A percentile compares a stretch with the other conserved stretches of the same genome.
Conservation (phyloP, 2,329 filamentous ascomycete species). For the Aspergillus transmontanensis region DNA sequence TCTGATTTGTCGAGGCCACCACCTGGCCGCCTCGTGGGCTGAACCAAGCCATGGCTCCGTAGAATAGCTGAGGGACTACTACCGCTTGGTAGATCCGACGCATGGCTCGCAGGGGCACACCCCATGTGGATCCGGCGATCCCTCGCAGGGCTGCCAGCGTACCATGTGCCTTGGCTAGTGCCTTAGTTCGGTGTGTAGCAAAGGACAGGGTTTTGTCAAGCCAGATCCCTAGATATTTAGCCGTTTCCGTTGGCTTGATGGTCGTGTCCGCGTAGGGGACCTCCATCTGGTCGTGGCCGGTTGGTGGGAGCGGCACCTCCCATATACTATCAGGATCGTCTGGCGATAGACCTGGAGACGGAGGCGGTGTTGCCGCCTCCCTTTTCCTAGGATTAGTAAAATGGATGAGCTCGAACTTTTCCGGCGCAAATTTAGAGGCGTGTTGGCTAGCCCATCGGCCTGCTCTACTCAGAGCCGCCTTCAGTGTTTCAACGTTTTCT, state of each 20-base stretch:
- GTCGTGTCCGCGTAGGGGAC: no score
- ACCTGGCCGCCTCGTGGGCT: no score
- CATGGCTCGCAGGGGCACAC: constrained; percentile 7
- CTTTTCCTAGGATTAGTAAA: constrained; percentile 1
- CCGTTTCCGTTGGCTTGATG: fast-evolving
- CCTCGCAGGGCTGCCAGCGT: no score
- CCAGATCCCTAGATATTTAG: no score
- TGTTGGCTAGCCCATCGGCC: not conserved
- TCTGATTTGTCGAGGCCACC: no score
- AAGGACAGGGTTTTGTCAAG: fast-evolving
- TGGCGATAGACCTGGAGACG: fast-evolving
- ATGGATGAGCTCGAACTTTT: constrained; percentile 15
- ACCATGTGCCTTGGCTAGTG: no score
- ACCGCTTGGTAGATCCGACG: not conserved
- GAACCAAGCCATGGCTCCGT: fast-evolving
- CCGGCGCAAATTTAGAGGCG: constrained; percentile 7
- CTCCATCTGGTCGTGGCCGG: no score
- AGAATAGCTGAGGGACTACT: no score
- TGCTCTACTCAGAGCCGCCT: not conserved
- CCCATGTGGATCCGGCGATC: no score
- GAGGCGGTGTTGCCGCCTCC: no score
- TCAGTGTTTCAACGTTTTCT: not conserved
- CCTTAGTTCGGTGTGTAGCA: fast-evolving
- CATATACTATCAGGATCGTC: no score
- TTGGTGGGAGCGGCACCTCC: no score